These are phyloP conservation scores for Aspergillus thermomutatus DNA, from an alignment of 2,329 filamentous ascomycete species.

Conservation along the genomic window DNA sequence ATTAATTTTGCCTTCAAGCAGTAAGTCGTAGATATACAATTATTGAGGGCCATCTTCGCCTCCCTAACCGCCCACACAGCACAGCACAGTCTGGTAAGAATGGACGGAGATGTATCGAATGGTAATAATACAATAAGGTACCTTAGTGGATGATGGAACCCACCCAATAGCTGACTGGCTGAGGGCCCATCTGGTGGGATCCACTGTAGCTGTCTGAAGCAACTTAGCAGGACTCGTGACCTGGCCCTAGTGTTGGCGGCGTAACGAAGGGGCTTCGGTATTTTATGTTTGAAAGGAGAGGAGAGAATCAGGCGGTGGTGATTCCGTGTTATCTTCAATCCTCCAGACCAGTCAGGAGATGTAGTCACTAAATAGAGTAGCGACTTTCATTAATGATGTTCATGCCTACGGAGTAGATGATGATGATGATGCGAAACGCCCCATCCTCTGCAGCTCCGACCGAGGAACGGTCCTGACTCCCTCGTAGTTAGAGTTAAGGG, in stretches of 20 bases:
- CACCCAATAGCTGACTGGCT: background rate
- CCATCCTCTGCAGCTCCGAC: slow-evolving; percentile 6
- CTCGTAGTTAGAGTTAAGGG: background rate
- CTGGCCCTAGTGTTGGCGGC: background rate
- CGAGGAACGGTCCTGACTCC: slow-evolving; percentile 12
- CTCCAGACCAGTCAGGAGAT: background rate
- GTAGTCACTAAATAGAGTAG: too few relatives aligned
- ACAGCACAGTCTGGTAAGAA: background rate
- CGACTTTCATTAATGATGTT: background rate
- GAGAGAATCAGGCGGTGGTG: background rate
- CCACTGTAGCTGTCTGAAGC: background rate
- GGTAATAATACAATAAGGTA: too few relatives aligned
- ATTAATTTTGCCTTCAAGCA: too few relatives aligned
- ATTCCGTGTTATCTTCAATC: too few relatives aligned
- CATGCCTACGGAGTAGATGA: slow-evolving; percentile 15
- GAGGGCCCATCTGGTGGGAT: background rate
- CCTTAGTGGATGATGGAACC: background rate
- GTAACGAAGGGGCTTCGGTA: background rate
- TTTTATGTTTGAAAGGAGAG: background rate
- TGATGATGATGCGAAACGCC: slow-evolving; percentile 14
- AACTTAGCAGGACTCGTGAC: background rate
- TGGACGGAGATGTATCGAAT: background rate
- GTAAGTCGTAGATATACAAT: too few relatives aligned
- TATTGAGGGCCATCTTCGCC: background rate
- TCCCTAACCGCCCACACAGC: background rate